A percentile compares a stretch with the other conserved stretches of the same genome.
Conservation (phyloP, 805 yeast genomes). For the Priceomyces medius region DNA sequence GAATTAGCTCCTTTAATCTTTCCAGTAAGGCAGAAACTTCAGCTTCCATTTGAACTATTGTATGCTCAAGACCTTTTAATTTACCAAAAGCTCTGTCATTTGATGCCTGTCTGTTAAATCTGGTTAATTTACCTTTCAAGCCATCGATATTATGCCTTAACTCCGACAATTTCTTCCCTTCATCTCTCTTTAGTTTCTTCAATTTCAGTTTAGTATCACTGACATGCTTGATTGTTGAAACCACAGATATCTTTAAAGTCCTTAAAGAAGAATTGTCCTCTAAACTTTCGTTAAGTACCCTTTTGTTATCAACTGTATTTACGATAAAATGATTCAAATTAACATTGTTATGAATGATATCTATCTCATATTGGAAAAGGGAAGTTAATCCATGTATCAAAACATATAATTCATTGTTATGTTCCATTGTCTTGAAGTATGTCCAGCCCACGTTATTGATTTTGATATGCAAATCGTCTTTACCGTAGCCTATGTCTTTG, state of each 20-base stretch:
- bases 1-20: constrained; percentile 15
- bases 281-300: constrained; percentile 24
- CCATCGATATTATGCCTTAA: constrained; percentile 32
- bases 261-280: constrained; percentile 25
- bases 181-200: constrained; percentile 38
- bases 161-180: constrained; percentile 33
- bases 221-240: constrained; percentile 28
- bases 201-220: constrained; percentile 20
- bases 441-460: constrained; percentile 37
- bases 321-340: constrained; percentile 24
- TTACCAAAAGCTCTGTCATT: constrained; percentile 37
- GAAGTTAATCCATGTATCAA: constrained; percentile 38
- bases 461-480: constrained; percentile 16
- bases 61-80: constrained; percentile 39
- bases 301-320: constrained; percentile 25
- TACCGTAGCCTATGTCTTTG: constrained; percentile 4
- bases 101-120: constrained; percentile 19
- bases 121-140: constrained; percentile 30
- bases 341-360: constrained; percentile 17
- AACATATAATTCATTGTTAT: constrained; percentile 16
- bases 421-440: constrained; percentile 18
- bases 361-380: constrained; percentile 36
- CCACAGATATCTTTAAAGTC: constrained; percentile 34
- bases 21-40: constrained; percentile 28
- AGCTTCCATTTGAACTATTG: constrained; percentile 36